phyloP scores from a whole-genome alignment of 352 stramenopile species.

The Elongisporangium prolatum region DNA sequence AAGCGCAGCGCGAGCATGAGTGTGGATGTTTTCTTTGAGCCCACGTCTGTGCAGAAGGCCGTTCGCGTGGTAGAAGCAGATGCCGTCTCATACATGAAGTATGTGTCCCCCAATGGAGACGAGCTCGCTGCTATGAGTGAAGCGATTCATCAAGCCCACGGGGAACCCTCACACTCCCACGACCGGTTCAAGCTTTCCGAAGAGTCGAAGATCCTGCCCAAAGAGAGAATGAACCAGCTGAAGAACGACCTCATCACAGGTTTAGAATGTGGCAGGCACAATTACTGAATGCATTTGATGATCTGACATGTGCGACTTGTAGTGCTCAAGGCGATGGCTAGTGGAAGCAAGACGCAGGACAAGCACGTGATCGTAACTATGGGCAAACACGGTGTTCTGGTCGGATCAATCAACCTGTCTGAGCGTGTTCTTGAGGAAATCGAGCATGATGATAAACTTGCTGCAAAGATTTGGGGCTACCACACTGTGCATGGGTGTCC shows the following conservation, averaged over 20 bases:
- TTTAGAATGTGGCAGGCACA: slow-evolving; percentile 7
- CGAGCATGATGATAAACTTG: slow-evolving; percentile 26
- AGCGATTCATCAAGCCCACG: slow-evolving; percentile 36
- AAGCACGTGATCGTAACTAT: slow-evolving; percentile 80
- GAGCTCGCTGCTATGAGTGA: slow-evolving; percentile 69
- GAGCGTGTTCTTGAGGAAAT: slow-evolving; percentile 18
- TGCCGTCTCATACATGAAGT: slow-evolving; percentile 44
- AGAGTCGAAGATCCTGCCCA: slow-evolving; percentile 34
- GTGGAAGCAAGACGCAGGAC: slow-evolving; percentile 29
- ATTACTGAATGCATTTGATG: no score
- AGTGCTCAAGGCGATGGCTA: slow-evolving; percentile 65
- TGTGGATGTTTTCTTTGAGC: slow-evolving; percentile 76
- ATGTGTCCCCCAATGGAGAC: slow-evolving; percentile 76
- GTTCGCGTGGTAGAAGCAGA: slow-evolving; percentile 49
- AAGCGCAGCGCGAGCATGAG: slow-evolving; percentile 30
- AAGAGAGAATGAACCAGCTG: slow-evolving; percentile 43
- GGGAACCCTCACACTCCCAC: slow-evolving; percentile 11
- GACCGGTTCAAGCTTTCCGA: slow-evolving; percentile 51
- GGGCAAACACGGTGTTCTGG: slow-evolving; percentile 66
- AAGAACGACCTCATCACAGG: slow-evolving; percentile 69
- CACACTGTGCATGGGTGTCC: slow-evolving; percentile 40
- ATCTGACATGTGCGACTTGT: slow-evolving; percentile 2
- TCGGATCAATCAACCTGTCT: slow-evolving; percentile 58
- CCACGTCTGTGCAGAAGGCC: slow-evolving; percentile 82
- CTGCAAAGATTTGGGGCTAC: slow-evolving; percentile 47